Evolutionary conservation across 805 yeast species (phyloP), one percentile per base, ranked within the genome.

Genomic region (Wickerhamomyces strasburgensis): DNA sequence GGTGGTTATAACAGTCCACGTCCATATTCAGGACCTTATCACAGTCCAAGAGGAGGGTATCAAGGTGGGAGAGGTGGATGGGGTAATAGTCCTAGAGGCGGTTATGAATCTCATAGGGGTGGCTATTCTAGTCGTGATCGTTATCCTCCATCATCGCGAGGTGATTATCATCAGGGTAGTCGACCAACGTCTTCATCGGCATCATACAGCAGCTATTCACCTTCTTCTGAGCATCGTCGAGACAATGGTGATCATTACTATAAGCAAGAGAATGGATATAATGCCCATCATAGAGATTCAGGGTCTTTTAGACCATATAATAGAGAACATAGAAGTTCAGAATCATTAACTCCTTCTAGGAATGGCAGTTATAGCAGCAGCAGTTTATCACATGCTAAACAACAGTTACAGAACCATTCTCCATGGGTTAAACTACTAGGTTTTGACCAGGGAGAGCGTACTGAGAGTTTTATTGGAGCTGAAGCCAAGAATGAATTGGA

Each of bases 391-490:
- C 34, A 27, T 18, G 38, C 29, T 25, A 32, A 27, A 27, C 17
- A 14, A 14, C 31, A 28, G 5, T 23, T 34, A 6, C 35, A 37
- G 37, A 35, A 43, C 19, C 35, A 27, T 3, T 40, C 45, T 8
- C 47, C 42, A 8, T 40, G 47, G 49, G 37, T 38, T 18, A 43
- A 43, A 40, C 31, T 43, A 15, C 29, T 35, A 1, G 47, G 48
- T 5, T 31, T 44, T 43, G 46, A 41, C 31, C 43, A 41, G 14
- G 35, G 40, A 3, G 46, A 41, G 17, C 38, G 48, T 16, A 17
- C 34, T 10, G 39, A 39, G 26, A 28, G 24, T 14, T 32, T 29
- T 5, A 16, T 44, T 18, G 45, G 45, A 5, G 19, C 45, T 1
- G 24, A 23, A 6, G 42, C 33, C n/a, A 35, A 34, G 13, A 25